Base-by-base conservation (phyloP, 768 basidiomycete genomes). In the Candolleomyces aberdarensis region DNA sequence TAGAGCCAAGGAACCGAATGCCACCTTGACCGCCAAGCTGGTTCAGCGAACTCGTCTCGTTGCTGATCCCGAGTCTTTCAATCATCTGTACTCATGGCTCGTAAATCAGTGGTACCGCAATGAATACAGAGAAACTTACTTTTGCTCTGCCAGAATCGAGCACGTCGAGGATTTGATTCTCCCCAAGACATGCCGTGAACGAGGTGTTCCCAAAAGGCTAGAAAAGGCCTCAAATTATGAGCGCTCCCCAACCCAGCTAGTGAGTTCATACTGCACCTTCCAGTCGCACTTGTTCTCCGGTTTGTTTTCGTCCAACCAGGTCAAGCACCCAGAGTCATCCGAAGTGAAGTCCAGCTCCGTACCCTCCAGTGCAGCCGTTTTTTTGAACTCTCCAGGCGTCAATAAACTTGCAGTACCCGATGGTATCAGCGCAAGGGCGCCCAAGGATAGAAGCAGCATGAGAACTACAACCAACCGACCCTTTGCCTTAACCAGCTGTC, bases 1-100 rank as follows among this genome's bases (percentile, higher is more conserved):
- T 62, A 10, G 69, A 57, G n/a, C 69, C 69, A 17, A 70, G 62
- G 56, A 70, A 65, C 29, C 63, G 67, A 17, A 70, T 29, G 10
- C 67, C 69, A 53, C 63, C 63, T 5, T 60, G 20, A 14, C 22
- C 54, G 6, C 66, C 66, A 32, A 70, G 67, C 49, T 69, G 69
- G 56, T 51, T 66, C 43, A 67, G 61, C 1, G 60, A 53, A 29
- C 63, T 59, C 52, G 62, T 64, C 57, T 65, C 51, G 39, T 63
- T 22, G 57, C 57, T 64, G 57, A 62, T 62, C 19, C 61, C 49
- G 26, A 26, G 26, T 1, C 26, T 26, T 26, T 26, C 26, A 26
- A 3, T 26, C 26, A 26, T 26, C 26, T 26, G 26, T 3, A 26
- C 26, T 1, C 11, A 43, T n/a, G n/a, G 41, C 41, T n/a, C 2